Evolutionary conservation across 1,284 basidiomycete genomes (phyloP).

Genomic region (Xerocomus amazonicus): DNA sequence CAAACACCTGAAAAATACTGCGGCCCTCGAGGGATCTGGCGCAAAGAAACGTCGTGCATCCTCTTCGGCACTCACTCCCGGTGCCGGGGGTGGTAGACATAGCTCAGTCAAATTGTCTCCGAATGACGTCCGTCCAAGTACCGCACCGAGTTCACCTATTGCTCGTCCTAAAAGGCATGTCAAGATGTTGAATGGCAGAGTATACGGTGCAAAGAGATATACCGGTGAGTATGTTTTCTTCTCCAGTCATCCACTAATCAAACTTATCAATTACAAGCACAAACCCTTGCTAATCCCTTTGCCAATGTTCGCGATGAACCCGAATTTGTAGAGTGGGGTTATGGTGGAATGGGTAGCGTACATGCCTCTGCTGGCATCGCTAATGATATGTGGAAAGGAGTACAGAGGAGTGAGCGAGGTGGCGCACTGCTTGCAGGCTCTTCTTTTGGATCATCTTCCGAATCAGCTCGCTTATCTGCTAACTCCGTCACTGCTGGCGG

Average conservation of each 20-base stretch:
- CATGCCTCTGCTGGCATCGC: conserved; percentile 31
- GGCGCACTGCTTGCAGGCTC: conserved; percentile 22
- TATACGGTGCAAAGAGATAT: conserved; percentile 59
- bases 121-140: conserved; percentile 14
- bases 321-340: conserved; percentile 83
- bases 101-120: conserved; percentile 7
- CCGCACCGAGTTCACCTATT: conserved; percentile 8
- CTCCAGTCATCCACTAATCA: not conserved
- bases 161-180: conserved; percentile 32
- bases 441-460: conserved; percentile 1
- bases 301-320: conserved; percentile 55
- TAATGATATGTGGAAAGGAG: conserved; percentile 31
- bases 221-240: conserved; percentile 24
- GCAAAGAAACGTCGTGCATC: conserved; percentile 27
- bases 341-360: conserved; percentile 79
- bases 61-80: conserved; percentile 21
- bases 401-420: conserved; percentile 29
- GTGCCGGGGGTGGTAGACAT: conserved; percentile 33
- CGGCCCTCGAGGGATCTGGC: conserved; percentile 26
- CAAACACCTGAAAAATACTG: not conserved
- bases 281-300: conserved; percentile 44
- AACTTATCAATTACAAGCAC: conserved; percentile 5
- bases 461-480: not conserved
- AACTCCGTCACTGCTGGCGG: not conserved
- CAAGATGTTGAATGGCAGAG: conserved; percentile 72